These are phyloP conservation scores for Schizophyllum commune DNA, from an alignment of 1,284 basidiomycete genomes.

Conservation along the genomic window DNA sequence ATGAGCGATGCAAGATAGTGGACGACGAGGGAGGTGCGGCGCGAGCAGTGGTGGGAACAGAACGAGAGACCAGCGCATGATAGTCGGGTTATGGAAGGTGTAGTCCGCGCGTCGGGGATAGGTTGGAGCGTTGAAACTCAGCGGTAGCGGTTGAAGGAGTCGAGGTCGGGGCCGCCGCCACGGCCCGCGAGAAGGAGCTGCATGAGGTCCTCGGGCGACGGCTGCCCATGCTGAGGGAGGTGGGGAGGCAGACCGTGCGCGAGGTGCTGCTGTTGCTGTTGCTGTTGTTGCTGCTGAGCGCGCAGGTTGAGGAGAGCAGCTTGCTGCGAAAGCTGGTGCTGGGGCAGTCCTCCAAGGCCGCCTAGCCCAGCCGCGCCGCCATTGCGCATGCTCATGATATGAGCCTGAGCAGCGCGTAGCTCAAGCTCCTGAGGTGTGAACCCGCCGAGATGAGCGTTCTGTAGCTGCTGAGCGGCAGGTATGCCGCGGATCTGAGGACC, in stretches of 20 bases:
- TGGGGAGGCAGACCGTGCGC: slow-evolving; percentile 51
- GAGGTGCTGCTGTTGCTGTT: slow-evolving; percentile 35
- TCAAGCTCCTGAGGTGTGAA: neutral
- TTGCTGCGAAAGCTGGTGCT: slow-evolving; percentile 1
- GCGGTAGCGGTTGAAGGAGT: neutral
- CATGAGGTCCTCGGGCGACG: neutral
- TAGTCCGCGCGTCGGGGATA: neutral
- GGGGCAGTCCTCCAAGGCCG: neutral
- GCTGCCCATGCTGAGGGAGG: slow-evolving; percentile 11
- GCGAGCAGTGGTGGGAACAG: neutral
- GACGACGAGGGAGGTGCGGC: neutral
- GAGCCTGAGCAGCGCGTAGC: neutral
- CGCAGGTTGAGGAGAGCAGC: slow-evolving; percentile 14
- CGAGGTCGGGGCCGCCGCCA: neutral
- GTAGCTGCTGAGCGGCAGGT: slow-evolving; percentile 41
- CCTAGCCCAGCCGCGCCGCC: neutral
- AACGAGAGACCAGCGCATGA: neutral
- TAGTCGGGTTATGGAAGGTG: neutral
- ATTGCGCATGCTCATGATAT: neutral
- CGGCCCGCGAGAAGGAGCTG: slow-evolving; percentile 22
- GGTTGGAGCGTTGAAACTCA: neutral
- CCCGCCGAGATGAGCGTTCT: slow-evolving; percentile 33
- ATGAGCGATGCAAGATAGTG: neutral
- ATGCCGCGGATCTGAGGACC: slow-evolving; percentile 43
- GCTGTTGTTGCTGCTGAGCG: slow-evolving; percentile 21